Conservation (phyloP, 257 asterid genomes). For the Catharanthus roseus region DNA sequence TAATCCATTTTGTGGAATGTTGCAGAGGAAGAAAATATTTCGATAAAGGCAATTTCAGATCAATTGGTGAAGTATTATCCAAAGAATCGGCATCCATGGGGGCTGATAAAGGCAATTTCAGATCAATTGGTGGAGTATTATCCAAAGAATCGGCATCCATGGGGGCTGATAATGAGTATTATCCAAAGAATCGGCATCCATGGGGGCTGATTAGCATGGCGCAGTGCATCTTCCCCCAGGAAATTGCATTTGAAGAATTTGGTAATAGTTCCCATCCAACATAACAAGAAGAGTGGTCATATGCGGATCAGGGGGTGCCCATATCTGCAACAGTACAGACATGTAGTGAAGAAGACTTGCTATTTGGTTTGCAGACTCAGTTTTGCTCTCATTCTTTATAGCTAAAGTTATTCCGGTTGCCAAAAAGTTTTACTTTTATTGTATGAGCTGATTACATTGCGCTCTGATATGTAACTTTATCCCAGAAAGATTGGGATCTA, state of each 20-base stretch:
- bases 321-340: too few species aligned
- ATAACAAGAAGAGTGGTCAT: background rate
- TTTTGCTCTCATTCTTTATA: background rate
- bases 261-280: background rate
- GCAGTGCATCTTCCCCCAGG: background rate
- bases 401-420: background rate
- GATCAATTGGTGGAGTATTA: background rate
- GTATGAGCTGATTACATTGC: background rate
- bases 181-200: background rate
- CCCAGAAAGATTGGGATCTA: too few species aligned
- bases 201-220: background rate
- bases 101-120: background rate
- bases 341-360: background rate
- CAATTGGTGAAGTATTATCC: background rate
- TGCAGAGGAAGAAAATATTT: background rate
- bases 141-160: background rate
- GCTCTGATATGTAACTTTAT: constrained; percentile 3
- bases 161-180: background rate
- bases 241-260: background rate
- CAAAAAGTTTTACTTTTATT: background rate
- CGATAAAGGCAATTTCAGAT: background rate
- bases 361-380: background rate
- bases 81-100: background rate
- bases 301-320: background rate
- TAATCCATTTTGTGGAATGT: constrained; percentile 4